Base-by-base conservation (phyloP, 306 rosid species). In the Dalbergia oliveri region DNA sequence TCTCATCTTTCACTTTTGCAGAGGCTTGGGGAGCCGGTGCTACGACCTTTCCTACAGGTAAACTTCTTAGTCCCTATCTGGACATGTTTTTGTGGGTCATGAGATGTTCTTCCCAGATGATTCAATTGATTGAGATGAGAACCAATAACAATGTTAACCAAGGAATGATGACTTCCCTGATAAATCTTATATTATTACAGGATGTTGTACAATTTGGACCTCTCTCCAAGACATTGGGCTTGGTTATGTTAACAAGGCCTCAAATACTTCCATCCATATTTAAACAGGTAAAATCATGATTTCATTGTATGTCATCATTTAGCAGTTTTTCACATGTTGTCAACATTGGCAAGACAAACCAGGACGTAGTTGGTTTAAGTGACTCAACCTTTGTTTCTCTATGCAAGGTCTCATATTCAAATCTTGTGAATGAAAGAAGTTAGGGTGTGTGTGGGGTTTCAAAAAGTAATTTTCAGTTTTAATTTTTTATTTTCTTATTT, bases 161-260 rank as follows among this genome's bases (percentile, higher is more conserved):
- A 23, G 56, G 26, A 53, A n/a, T 45, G 33, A 50, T 77, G 62
- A 77, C 34, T 72, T 10, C 59, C 35, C n/a, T 71, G 21, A 69
- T 69, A 43, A 57, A 70, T 63, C 56, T 53, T 14, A 56, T 63
- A 21, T 5, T 71, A 44, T 84, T 80, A 51, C 92, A 94, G 98
- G 98, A 95, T 88, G 98, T 95, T 70, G 98, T 95, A 50, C 98
- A 95, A 83, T 95, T 95, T 82, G 91, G 92, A 9, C 88, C 99
- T 82, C 96, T 95, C 54, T 89, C 99, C 49, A 90, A 91, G 90
- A 93, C 99, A 66, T 79, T 95, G 70, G 99, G 97, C 37, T 75
- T 95, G 67, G 98, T 95, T 73, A 90, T 93, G 99, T 76, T 95
- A 84, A 90, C 90, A 59, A 90, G 80, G 63, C 97, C 99, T 87